Evolutionary conservation across 2,329 filamentous ascomycete species (phyloP).

Genomic region (Orbilia oligospora): DNA sequence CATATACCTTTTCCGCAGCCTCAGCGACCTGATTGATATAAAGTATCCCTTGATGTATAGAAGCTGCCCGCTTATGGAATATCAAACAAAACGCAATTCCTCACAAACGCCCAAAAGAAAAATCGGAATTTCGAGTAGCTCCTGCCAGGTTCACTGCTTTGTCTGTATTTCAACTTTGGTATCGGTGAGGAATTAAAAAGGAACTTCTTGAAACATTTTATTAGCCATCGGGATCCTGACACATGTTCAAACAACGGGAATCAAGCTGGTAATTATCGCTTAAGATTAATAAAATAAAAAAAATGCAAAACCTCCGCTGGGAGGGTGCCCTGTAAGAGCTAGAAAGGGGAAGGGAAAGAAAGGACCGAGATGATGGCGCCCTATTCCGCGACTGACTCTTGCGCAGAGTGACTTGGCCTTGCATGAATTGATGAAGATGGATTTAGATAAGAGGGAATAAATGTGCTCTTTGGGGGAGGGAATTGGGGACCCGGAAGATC

Average conservation of each 20-base stretch:
- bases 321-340: background rate
- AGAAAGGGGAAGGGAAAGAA: conserved; percentile 8
- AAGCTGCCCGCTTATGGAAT: conserved; percentile 10
- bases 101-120: conserved; percentile 7
- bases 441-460: conserved; percentile 38
- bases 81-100: conserved; percentile 15
- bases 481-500: conserved; percentile 37
- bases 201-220: conserved; percentile 23
- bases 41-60: conserved; percentile 28
- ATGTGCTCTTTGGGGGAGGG: conserved; percentile 10
- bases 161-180: background rate
- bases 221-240: conserved; percentile 46
- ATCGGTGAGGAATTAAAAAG: conserved; percentile 17
- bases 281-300: conserved; percentile 28
- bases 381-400: conserved; percentile 36
- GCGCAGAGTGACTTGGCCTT: conserved; percentile 59
- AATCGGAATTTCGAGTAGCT: background rate
- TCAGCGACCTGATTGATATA: conserved; percentile 18
- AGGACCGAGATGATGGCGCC: background rate
- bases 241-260: conserved; percentile 43
- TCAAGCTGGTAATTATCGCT: conserved; percentile 15
- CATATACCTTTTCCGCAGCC: conserved; percentile 30
- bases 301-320: conserved; percentile 6
- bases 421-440: conserved; percentile 34
- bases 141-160: conserved; percentile 7